phyloP scores from a whole-genome alignment of 495 filamentous ascomycete genomes.

The Lasiosphaeria hispida region DNA sequence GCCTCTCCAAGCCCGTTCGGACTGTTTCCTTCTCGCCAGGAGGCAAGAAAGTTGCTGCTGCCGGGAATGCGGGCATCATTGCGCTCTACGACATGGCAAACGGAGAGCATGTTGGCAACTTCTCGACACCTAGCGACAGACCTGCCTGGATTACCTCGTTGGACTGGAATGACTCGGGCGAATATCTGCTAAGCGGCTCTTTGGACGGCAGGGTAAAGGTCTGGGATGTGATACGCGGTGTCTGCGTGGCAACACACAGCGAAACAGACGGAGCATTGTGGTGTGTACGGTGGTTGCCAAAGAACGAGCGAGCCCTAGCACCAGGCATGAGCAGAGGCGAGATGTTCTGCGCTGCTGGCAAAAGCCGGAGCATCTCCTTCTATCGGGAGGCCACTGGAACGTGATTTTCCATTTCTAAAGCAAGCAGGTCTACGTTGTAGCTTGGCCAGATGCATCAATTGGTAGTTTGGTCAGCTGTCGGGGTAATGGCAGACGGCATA shows the following conservation, averaged over 20 bases:
- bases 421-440: no score
- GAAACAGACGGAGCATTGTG: constrained; percentile 86
- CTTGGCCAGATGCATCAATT: no score
- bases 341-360: constrained; percentile 83
- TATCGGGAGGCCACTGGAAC: constrained; percentile 88
- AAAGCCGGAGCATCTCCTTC: constrained; percentile 75
- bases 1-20: constrained; percentile 80
- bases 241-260: constrained; percentile 89
- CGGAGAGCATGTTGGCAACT: constrained; percentile 86
- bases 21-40: constrained; percentile 82
- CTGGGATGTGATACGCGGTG: constrained; percentile 79
- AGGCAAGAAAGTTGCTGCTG: constrained; percentile 82
- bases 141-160: constrained; percentile 83
- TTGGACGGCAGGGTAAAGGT: constrained; percentile 94
- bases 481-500: no score
- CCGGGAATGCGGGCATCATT: constrained; percentile 85
- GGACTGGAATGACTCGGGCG: constrained; percentile 91
- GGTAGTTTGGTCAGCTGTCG: no score
- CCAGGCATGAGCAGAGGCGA: constrained; percentile 64
- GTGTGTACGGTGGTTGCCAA: constrained; percentile 86
- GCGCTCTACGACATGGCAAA: constrained; percentile 86
- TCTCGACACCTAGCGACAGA: constrained; percentile 59
- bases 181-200: constrained; percentile 83
- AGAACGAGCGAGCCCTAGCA: constrained; percentile 42
- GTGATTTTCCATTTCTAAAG: constrained; percentile 25